Percentiles rank a stretch among this genome's conserved stretches.
Conservation (phyloP, 345 rosid genomes). For the Eucalyptus polybractea region DNA sequence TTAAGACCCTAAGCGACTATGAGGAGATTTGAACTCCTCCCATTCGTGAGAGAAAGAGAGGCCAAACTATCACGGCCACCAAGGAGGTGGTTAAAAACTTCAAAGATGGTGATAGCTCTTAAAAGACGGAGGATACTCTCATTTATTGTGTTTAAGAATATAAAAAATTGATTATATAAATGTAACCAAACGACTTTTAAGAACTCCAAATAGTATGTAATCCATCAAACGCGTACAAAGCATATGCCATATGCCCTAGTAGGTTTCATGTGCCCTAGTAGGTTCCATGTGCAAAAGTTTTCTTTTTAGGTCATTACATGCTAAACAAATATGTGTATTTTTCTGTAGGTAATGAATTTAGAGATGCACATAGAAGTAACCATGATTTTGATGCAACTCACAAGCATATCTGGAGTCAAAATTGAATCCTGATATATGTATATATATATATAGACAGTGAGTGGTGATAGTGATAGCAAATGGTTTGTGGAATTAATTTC, state of each 20-base stretch:
- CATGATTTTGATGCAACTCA: neutral
- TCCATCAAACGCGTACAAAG: neutral
- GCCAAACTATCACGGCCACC: too few species aligned
- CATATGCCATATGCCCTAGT: neutral
- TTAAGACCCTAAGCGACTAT: too few species aligned
- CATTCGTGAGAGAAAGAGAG: too few species aligned
- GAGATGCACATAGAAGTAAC: neutral
- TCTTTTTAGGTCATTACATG: neutral
- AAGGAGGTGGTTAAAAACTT: too few species aligned
- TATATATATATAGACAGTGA: too few species aligned
- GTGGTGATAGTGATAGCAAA: too few species aligned
- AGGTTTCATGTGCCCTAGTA: neutral
- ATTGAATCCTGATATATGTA: neutral
- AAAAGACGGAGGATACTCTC: too few species aligned
- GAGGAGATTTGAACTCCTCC: too few species aligned
- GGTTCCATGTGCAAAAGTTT: neutral
- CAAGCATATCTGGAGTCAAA: neutral
- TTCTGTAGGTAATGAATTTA: neutral
- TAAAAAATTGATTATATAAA: too few species aligned
- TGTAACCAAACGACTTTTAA: neutral
- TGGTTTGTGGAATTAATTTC: too few species aligned
- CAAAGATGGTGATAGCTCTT: too few species aligned
- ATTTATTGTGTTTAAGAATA: too few species aligned
- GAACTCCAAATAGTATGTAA: neutral
- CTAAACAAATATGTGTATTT: neutral